Conservation (phyloP, 495 filamentous ascomycete species). For the Xylaria longipes region DNA sequence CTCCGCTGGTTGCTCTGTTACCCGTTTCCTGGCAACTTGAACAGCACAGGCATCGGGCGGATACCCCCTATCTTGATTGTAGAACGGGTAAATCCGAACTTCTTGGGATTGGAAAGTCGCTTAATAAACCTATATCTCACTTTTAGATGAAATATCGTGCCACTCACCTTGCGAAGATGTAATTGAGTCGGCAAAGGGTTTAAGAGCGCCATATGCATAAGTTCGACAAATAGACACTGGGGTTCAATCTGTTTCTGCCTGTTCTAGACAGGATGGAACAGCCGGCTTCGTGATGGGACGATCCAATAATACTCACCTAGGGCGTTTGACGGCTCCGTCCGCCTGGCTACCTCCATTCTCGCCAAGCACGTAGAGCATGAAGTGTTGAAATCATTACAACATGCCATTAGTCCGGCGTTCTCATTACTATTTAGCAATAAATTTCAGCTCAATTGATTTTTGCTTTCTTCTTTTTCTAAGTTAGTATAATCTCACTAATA, state of each 20-base stretch:
- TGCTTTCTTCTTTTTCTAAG: neutral
- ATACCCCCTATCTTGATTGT: slow-evolving; percentile 28
- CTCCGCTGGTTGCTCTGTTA: neutral
- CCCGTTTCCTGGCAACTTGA: neutral
- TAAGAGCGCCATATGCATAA: neutral
- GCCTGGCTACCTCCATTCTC: neutral
- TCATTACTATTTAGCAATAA: too few relatives aligned
- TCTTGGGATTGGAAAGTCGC: neutral
- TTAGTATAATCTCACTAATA: too few relatives aligned
- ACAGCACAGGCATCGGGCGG: slow-evolving; percentile 29
- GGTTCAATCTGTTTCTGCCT: neutral
- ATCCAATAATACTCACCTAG: neutral
- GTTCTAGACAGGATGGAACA: neutral
- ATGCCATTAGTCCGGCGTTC: too few relatives aligned
- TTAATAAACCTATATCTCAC: neutral
- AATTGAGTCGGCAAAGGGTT: neutral
- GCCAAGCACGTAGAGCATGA: neutral
- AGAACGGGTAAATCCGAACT: slow-evolving; percentile 40
- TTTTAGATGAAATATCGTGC: neutral
- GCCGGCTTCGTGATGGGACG: neutral
- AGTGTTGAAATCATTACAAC: neutral
- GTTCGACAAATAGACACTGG: neutral
- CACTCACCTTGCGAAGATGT: neutral
- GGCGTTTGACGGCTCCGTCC: neutral
- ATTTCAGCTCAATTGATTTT: neutral